phyloP scores from a whole-genome alignment of 2,329 filamentous ascomycete species.

The Fusarium udum region DNA sequence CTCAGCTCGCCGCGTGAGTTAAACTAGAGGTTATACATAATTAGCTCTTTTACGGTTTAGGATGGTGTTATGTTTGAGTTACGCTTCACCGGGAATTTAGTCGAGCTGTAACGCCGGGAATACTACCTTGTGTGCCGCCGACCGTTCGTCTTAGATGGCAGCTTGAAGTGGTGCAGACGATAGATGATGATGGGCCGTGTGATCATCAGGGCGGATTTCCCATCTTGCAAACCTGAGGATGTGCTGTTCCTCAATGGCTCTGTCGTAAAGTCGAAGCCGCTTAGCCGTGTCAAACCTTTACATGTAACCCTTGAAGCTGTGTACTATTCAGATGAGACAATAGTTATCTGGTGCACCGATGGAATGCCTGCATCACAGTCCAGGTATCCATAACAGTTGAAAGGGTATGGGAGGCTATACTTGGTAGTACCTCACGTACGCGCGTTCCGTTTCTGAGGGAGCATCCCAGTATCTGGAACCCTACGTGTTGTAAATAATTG shows the following conservation, averaged over 20 bases:
- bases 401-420: not conserved
- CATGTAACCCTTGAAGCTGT: not conserved
- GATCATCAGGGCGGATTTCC: slow-evolving; percentile 21
- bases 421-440: slow-evolving; percentile 14
- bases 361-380: not conserved
- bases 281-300: not conserved
- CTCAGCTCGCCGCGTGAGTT: not conserved
- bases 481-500: slow-evolving; percentile 31
- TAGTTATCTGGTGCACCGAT: not conserved
- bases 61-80: not conserved
- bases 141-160: not conserved
- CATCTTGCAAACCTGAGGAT: not conserved
- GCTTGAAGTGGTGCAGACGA: not conserved
- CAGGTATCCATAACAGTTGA: not conserved
- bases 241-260: not conserved
- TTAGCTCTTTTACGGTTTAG: not conserved
- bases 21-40: not conserved
- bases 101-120: slow-evolving; percentile 18
- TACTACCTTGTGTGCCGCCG: slow-evolving; percentile 4
- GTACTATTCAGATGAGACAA: slow-evolving; percentile 1
- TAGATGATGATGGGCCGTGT: slow-evolving; percentile 12
- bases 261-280: slow-evolving; percentile 10
- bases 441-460: slow-evolving; percentile 29
- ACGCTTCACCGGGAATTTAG: slow-evolving; percentile 5
- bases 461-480: slow-evolving; percentile 17